phyloP scores from a whole-genome alignment of 2,329 filamentous ascomycete genomes.

The Clonostachys chloroleuca region DNA sequence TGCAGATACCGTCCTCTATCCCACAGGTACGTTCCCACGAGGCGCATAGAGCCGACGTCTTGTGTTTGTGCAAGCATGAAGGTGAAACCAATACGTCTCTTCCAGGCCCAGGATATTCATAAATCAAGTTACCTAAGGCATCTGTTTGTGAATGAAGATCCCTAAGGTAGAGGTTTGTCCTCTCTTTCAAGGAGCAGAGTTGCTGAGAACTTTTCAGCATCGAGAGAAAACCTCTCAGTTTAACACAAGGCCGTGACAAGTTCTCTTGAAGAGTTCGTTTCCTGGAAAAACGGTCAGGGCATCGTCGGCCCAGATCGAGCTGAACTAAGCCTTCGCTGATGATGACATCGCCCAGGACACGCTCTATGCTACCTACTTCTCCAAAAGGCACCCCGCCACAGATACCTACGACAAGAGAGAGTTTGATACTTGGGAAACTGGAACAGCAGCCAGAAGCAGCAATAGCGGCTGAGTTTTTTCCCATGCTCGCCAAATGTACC shows the following conservation, averaged over 20 bases:
- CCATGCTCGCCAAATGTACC: conserved; percentile 1
- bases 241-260: conserved; percentile 6
- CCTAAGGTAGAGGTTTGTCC: too few species aligned
- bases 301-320: conserved; percentile 10
- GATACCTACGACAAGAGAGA: conserved; percentile 26
- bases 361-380: conserved; percentile 1
- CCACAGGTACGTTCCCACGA: too few species aligned
- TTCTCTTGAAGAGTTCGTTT: conserved; percentile 17
- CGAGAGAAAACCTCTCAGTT: too few species aligned
- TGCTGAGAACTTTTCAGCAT: too few species aligned
- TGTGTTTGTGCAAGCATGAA: too few species aligned
- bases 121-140: too few species aligned
- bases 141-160: too few species aligned
- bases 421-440: conserved; percentile 10
- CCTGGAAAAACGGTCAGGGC: conserved; percentile 11
- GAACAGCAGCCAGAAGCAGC: not conserved
- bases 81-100: too few species aligned
- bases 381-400: conserved; percentile 8
- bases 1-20: too few species aligned
- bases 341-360: conserved; percentile 17
- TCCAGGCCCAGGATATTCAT: too few species aligned
- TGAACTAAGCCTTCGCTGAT: conserved; percentile 13
- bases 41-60: too few species aligned
- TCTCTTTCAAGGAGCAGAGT: too few species aligned
- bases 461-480: conserved; percentile 1